These are phyloP conservation scores for Cucumis melo DNA, from an alignment of 306 rosid genomes.

Conservation along the genomic window DNA sequence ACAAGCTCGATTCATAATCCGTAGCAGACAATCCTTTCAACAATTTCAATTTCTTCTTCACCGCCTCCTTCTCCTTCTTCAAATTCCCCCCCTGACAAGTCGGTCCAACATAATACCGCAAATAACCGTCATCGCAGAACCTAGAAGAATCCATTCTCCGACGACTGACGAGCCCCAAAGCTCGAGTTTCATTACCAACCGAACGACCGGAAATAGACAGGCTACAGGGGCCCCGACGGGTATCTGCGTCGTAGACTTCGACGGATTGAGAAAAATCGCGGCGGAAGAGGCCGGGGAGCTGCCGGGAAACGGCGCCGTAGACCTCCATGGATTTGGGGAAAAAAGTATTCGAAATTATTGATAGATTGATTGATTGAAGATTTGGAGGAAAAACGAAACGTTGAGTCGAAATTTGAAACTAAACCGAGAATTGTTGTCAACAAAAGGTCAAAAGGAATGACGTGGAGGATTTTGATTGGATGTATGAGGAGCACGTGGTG, in stretches of 20 bases:
- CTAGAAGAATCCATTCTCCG: slow-evolving; percentile 16
- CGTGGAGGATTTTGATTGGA: not conserved
- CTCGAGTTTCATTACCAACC: not conserved
- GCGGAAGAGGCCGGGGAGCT: slow-evolving; percentile 3
- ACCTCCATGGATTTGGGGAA: slow-evolving; percentile 34
- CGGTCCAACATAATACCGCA: slow-evolving; percentile 24
- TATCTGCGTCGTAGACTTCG: not conserved
- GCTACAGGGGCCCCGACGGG: not conserved
- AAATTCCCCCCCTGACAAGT: slow-evolving; percentile 11
- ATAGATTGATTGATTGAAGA: not conserved
- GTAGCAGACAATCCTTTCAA: slow-evolving; percentile 30
- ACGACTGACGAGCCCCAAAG: not conserved
- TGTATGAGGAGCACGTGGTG: not conserved
- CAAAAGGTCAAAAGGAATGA: not conserved
- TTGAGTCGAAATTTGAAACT: not conserved
- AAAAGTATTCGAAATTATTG: not conserved
- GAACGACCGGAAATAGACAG: slow-evolving; percentile 3
- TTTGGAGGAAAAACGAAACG: not conserved
- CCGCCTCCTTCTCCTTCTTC: slow-evolving; percentile 27
- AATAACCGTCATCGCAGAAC: slow-evolving; percentile 46
- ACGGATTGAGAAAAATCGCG: not conserved
- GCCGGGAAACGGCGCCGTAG: slow-evolving; percentile 45
- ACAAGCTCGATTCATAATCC: slow-evolving; percentile 25
- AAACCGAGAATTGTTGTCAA: not conserved
- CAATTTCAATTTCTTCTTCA: slow-evolving; percentile 47